Evolutionary conservation across 2,329 filamentous ascomycete species (phyloP).

Genomic region (Pseudogymnoascus sp.): DNA sequence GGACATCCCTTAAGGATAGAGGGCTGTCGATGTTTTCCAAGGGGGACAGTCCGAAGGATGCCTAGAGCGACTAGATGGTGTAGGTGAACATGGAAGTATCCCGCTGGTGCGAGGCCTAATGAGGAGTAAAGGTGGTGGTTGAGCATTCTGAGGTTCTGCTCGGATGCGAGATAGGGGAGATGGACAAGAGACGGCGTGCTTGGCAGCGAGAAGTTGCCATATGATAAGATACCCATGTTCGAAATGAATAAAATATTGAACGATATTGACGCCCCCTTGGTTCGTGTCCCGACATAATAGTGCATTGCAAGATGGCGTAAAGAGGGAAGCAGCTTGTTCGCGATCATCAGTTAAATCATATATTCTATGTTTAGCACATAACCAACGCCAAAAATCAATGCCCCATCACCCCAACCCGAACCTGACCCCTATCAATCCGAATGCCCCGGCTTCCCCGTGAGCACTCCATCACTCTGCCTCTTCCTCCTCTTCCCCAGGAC

Average conservation of each 20-base stretch:
- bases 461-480: slow-evolving; percentile 31
- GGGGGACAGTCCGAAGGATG: background rate
- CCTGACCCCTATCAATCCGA: slow-evolving; percentile 23
- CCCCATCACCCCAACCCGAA: slow-evolving; percentile 7
- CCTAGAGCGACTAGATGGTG: background rate
- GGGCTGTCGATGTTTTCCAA: background rate
- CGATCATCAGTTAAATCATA: background rate
- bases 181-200: background rate
- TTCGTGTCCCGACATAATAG: background rate
- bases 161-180: background rate
- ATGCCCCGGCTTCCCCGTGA: slow-evolving; percentile 29
- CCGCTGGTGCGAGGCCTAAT: background rate
- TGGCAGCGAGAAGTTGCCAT: slow-evolving; percentile 1
- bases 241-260: background rate
- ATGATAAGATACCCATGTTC: slow-evolving; percentile 10
- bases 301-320: background rate
- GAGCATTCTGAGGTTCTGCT: background rate
- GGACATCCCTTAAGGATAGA: background rate
- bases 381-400: slow-evolving; percentile 3
- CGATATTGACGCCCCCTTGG: background rate
- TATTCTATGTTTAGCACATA: slow-evolving; percentile 10
- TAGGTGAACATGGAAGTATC: background rate
- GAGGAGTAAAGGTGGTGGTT: background rate
- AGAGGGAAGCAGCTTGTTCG: background rate
- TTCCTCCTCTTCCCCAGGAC: slow-evolving; percentile 40